Evolutionary conservation across 106 monocot genomes (phyloP), one percentile per base, ranked within the genome.

Genomic region (Alisma plantagoaquatica): DNA sequence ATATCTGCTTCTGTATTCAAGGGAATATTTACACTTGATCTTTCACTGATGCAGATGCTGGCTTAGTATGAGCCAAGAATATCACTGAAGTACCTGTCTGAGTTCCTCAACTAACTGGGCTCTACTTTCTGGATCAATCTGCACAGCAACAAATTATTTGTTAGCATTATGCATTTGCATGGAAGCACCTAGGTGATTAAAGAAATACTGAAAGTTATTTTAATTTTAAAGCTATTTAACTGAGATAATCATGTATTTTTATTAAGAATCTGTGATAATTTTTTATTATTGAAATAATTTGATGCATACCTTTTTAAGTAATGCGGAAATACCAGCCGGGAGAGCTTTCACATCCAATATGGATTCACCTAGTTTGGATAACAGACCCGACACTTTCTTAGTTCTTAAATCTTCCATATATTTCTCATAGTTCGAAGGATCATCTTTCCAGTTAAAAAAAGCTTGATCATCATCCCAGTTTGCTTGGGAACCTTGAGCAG

Each of bases 401-500:
- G 68, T 51, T 44, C 78, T 49, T 30, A 98, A 60, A 27, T 98
- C 84, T 41, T 78, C 65, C 24, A 98, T 69, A 57, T 77, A 59
- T 6, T 68, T 46, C 27, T 90, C 85, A 28, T 72, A 98, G 64
- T 90, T 90, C 4, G 3, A 60, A 0, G 66, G 27, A 60, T 85
- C 67, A 32, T 68, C 41, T 58, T 75, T 90, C 96, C 96, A 98
- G 38, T 63, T 60, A 63, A 82, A 86, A 72, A 98, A 98, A 17
- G 73, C 64, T 23, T 78, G 72, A 33, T 96, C 96, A 23, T 89
- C 77, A 23, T 65, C 76, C 96, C 96, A 96, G 15, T 54, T 57
- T 11, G 33, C 60, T 11, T 52, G 64, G 8, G 31, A 27, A 15
- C 28, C 54, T 24, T 28, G 58, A 53, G 32, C 46, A 16, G 24